phyloP scores from a whole-genome alignment of 2,329 filamentous ascomycete species.

The Colletotrichum orbiculare region DNA sequence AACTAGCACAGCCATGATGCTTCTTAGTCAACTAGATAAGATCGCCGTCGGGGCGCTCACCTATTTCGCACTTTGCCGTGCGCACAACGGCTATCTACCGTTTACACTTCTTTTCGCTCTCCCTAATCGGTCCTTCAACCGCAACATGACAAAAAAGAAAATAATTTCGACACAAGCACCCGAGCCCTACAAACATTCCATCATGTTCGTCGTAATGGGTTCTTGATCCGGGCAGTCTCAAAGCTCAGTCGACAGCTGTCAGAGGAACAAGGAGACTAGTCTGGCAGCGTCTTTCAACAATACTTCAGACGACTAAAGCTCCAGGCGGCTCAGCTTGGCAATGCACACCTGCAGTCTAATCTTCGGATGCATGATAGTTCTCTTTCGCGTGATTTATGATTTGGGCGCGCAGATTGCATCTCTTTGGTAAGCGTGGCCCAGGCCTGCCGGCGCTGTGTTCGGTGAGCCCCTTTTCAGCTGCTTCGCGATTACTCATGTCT shows the following conservation, averaged over 20 bases:
- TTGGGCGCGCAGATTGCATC: background rate
- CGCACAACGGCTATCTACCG: too few species aligned
- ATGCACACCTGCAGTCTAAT: background rate
- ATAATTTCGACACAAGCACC: too few species aligned
- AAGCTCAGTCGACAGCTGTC: background rate
- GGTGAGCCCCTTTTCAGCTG: too few species aligned
- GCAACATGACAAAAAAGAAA: too few species aligned
- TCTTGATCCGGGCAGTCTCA: background rate
- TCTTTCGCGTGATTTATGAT: background rate
- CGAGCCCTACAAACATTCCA: background rate
- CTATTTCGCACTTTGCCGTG: too few species aligned
- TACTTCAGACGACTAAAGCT: conserved; percentile 14
- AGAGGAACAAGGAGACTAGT: background rate
- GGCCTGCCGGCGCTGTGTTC: background rate
- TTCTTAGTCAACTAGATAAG: too few species aligned
- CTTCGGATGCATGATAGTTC: background rate
- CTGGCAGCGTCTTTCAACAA: background rate
- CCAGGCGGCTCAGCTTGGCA: conserved; percentile 7
- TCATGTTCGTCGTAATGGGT: background rate
- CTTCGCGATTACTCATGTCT: too few species aligned
- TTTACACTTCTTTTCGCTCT: too few species aligned
- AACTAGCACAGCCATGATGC: too few species aligned
- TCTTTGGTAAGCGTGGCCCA: background rate
- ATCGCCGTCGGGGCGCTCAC: too few species aligned
- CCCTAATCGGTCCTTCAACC: too few species aligned